A percentile compares a stretch with the other conserved stretches of the same genome.
These are phyloP conservation scores for Aspergillus funiculosus DNA, from an alignment of 495 filamentous ascomycete species.

Conservation along the genomic window DNA sequence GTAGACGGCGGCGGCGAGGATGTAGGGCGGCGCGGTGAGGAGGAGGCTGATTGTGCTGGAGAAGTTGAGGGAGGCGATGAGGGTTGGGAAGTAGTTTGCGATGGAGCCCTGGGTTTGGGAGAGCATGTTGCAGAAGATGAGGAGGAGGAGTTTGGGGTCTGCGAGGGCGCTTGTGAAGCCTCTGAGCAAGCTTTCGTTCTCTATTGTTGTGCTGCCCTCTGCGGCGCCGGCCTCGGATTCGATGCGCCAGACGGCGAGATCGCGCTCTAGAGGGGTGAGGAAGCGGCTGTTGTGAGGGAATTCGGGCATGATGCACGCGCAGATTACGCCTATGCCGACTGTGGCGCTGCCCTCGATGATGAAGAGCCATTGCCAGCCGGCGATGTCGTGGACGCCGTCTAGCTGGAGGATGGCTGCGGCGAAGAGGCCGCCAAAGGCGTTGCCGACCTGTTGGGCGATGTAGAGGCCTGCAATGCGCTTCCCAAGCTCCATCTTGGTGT, in stretches of 20 bases:
- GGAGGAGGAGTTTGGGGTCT: conserved; percentile 23
- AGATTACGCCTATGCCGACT: conserved; percentile 35
- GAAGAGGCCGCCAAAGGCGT: conserved; percentile 52
- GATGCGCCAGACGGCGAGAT: conserved; percentile 27
- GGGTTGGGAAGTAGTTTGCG: conserved; percentile 15
- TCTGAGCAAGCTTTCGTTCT: conserved; percentile 15
- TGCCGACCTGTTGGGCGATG: conserved; percentile 49
- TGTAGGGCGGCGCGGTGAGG: conserved; percentile 17
- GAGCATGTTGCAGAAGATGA: conserved; percentile 27
- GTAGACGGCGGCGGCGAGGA: conserved; percentile 24
- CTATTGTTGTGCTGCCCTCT: conserved; percentile 23
- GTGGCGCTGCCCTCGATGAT: conserved; percentile 43
- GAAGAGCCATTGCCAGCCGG: conserved; percentile 51
- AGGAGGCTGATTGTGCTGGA: conserved; percentile 6
- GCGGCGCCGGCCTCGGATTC: conserved; percentile 27
- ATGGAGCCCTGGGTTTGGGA: conserved; percentile 27
- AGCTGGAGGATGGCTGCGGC: conserved; percentile 50
- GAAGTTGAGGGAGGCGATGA: conserved; percentile 7
- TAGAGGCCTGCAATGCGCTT: conserved; percentile 54
- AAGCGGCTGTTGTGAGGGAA: conserved; percentile 29
- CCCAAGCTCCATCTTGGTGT: conserved; percentile 50
- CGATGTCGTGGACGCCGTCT: conserved; percentile 35
- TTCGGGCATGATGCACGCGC: conserved; percentile 38
- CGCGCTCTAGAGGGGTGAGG: conserved; percentile 20
- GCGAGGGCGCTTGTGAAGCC: conserved; percentile 23